These are phyloP conservation scores for Aspergillus hortae DNA, from an alignment of 2,329 filamentous ascomycete species.

Conservation along the genomic window DNA sequence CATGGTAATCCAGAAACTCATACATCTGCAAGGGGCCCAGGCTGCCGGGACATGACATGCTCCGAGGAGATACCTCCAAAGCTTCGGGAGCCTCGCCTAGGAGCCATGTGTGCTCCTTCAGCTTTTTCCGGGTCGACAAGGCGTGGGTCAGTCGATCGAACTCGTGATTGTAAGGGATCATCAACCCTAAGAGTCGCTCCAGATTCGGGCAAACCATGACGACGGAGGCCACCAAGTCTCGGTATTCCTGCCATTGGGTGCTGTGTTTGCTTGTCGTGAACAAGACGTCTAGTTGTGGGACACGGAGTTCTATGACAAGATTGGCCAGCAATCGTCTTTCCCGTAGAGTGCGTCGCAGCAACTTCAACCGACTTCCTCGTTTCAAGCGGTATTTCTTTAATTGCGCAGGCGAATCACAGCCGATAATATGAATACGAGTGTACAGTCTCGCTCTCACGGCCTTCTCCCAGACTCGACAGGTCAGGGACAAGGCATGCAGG, in stretches of 20 bases:
- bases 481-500: constrained; percentile 51
- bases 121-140: constrained; percentile 50
- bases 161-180: constrained; percentile 50
- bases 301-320: constrained; percentile 51
- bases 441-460: constrained; percentile 52
- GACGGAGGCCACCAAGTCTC: constrained; percentile 52
- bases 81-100: constrained; percentile 45
- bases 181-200: constrained; percentile 53
- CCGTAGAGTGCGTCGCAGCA: constrained; percentile 53
- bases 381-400: constrained; percentile 49
- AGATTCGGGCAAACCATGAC: constrained; percentile 59
- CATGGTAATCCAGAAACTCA: constrained; percentile 53
- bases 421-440: constrained; percentile 46
- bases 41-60: constrained; percentile 36
- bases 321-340: constrained; percentile 50
- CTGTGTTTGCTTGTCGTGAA: constrained; percentile 39
- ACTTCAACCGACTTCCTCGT: constrained; percentile 49
- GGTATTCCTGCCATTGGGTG: constrained; percentile 45
- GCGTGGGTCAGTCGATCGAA: constrained; percentile 56
- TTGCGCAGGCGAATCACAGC: constrained; percentile 44
- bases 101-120: constrained; percentile 58
- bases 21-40: constrained; percentile 49
- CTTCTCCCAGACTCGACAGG: constrained; percentile 55
- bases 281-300: constrained; percentile 47
- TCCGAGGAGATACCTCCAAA: constrained; percentile 36